Base-by-base conservation (phyloP, 176 grass and related monocot genomes). In the Alloteropsis semialata region DNA sequence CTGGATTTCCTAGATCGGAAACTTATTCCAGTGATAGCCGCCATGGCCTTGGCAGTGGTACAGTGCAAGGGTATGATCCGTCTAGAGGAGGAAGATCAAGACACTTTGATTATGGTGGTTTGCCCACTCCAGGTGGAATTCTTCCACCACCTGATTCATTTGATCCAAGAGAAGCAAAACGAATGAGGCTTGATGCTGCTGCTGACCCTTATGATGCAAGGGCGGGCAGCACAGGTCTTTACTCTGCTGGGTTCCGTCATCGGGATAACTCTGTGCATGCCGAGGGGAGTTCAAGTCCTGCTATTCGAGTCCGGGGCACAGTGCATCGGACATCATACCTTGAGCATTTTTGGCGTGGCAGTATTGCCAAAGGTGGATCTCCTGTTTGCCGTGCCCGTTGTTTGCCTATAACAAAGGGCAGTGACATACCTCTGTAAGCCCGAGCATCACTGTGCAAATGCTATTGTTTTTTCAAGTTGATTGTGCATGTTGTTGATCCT, bases 311-410 rank as follows among this genome's bases (percentile, higher is more conserved):
- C 72, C 87, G 85, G 65, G 89, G 84, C 59, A 57, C 38, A 19
- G 67, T 81, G 21, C 86, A 68, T 65, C 75, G 64, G 30, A 77
- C 76, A 32, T 89, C 96, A 59, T 85, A 81, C 80, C 72, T 81
- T 60, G 89, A 86, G 41, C 84, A 89, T 30, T 81, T 79, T 43
- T 96, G 93, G 96, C 80, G 80, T 83, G 96, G 96, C 46, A 85
- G 87, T 79, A 91, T 99, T 7, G 77, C 91, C 50, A 99, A 99
- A 89, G 93, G 93, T 72, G 96, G 93, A 43, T 85, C 87, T 75
- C 91, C 85, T 76, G 93, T 99, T 80, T 99, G 96, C 66, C 81
- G 78, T 78, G 96, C 96, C 61, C 92, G 96, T 17, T 99, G 96
- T 82, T 82, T 99, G 73, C 62, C 93, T 42, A 92, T 99, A 60